A percentile compares a stretch with the other conserved stretches of the same genome.
Evolutionary conservation across 176 grass and related monocot genomes (phyloP).

Genomic region (Carex cristatella): DNA sequence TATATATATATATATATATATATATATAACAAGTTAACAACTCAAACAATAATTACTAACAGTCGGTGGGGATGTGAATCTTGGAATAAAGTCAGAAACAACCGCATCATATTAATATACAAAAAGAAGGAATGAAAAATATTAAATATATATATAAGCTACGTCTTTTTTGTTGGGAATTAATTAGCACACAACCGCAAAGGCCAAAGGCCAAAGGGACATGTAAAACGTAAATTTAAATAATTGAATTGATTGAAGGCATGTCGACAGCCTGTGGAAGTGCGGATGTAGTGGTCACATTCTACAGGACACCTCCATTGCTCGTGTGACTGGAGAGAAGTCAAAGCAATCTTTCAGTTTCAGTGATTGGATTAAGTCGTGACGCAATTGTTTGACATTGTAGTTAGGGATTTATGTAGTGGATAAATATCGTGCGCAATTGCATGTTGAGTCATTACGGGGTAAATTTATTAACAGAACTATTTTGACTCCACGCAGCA

Average conservation of each 20-base stretch:
- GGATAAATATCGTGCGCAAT: not conserved
- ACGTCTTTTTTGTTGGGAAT: not conserved
- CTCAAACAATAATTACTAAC: not conserved
- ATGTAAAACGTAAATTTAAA: not conserved
- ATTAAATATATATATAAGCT: not conserved
- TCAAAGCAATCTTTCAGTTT: not conserved
- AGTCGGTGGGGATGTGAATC: not conserved
- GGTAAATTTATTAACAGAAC: no score
- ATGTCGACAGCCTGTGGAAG: not conserved
- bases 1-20: no score
- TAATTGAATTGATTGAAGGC: slow-evolving; percentile 1
- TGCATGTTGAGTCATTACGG: not conserved
- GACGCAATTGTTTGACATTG: slow-evolving; percentile 12
- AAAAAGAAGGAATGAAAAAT: not conserved
- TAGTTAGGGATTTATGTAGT: not conserved
- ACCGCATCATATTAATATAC: not conserved
- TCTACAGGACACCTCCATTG: not conserved
- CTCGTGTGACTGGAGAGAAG: not conserved
- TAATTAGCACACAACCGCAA: not conserved
- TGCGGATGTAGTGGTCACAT: not conserved
- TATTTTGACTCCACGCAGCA: no score
- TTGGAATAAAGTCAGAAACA: not conserved
- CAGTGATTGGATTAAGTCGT: not conserved
- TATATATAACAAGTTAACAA: not conserved
- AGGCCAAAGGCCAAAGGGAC: not conserved